Conservation (phyloP, 805 yeast species). For the Kazachstania bromeliacearum region DNA sequence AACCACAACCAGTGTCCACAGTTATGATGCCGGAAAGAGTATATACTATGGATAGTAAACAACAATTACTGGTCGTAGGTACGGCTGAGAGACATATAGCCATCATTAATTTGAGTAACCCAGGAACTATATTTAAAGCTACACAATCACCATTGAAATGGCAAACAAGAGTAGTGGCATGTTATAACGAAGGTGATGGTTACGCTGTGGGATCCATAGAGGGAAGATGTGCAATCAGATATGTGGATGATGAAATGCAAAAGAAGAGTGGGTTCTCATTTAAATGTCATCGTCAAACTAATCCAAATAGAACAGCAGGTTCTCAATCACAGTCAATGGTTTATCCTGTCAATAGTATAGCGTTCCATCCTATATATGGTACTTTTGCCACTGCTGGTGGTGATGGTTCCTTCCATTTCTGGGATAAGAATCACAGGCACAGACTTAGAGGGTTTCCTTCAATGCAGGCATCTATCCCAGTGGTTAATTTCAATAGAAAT, state of each 20-base stretch:
- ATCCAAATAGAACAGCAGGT: constrained; percentile 37
- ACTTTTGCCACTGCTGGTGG: constrained; percentile 91
- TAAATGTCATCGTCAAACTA: constrained; percentile 78
- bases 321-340: constrained; percentile 53
- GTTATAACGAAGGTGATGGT: constrained; percentile 89
- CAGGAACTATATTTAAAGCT: constrained; percentile 70
- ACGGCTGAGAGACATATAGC: constrained; percentile 83
- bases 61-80: constrained; percentile 80
- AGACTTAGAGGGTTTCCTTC: constrained; percentile 74
- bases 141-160: constrained; percentile 71
- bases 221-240: constrained; percentile 92
- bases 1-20: constrained; percentile 72
- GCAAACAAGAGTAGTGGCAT: constrained; percentile 76
- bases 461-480: constrained; percentile 58
- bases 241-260: constrained; percentile 75
- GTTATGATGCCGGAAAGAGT: constrained; percentile 83
- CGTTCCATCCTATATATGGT: constrained; percentile 83
- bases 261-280: constrained; percentile 71
- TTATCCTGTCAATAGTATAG: constrained; percentile 69
- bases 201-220: constrained; percentile 89
- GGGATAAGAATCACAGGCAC: constrained; percentile 92
- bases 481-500: constrained; percentile 68
- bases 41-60: constrained; percentile 76
- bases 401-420: constrained; percentile 87
- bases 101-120: constrained; percentile 71